Evolutionary conservation across 108 stramenopile genomes (phyloP).

Genomic region (Schizochytrium sp.): DNA sequence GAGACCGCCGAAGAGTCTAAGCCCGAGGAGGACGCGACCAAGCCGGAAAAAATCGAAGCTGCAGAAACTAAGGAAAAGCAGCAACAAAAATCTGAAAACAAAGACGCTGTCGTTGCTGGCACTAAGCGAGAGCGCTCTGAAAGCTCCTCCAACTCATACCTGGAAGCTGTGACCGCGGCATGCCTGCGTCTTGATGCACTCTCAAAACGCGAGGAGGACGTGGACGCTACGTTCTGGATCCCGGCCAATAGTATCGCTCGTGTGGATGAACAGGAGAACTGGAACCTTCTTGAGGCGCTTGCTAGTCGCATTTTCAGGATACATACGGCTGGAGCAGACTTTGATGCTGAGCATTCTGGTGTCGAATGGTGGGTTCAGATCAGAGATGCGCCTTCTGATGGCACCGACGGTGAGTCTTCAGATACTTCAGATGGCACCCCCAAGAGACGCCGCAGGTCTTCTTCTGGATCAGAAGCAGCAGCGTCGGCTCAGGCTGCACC

Average conservation of each 20-base stretch:
- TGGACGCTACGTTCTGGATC: conserved; percentile 28
- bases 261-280: conserved; percentile 7
- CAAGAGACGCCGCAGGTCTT: neutral
- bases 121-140: no score
- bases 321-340: neutral
- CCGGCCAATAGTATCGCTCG: neutral
- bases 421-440: neutral
- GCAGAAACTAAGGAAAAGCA: no score
- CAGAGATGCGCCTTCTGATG: neutral
- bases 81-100: no score
- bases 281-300: neutral
- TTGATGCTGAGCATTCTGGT: neutral
- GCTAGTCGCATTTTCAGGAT: conserved; percentile 33
- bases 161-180: neutral
- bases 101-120: no score
- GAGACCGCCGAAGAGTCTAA: neutral
- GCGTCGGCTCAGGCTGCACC: neutral
- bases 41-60: no score
- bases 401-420: neutral
- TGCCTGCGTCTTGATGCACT: neutral
- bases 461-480: neutral
- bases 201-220: conserved; percentile 34
- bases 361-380: conserved; percentile 39
- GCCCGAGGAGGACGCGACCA: neutral
- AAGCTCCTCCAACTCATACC: neutral